phyloP scores from a whole-genome alignment of 1,284 basidiomycete genomes.

The Moesziomyces globuligerus region DNA sequence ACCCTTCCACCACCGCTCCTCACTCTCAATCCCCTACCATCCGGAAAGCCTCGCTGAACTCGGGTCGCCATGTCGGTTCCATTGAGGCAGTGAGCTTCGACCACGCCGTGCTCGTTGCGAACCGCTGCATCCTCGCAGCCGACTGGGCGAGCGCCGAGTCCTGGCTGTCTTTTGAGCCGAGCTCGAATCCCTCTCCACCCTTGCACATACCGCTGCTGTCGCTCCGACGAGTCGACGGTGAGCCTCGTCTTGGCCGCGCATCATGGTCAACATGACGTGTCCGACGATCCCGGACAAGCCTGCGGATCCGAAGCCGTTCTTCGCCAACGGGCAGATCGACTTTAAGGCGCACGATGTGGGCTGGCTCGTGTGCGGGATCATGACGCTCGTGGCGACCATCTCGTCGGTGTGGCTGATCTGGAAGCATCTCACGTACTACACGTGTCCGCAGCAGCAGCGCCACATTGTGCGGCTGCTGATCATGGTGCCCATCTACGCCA shows the following conservation, averaged over 20 bases:
- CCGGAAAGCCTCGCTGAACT: neutral
- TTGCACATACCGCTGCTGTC: neutral
- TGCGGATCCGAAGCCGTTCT: conserved; percentile 69
- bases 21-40: neutral
- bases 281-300: conserved; percentile 46
- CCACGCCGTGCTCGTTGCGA: neutral
- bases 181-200: neutral
- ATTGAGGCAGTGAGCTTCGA: neutral
- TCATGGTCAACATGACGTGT: conserved; percentile 51
- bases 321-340: conserved; percentile 74
- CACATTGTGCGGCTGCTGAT: conserved; percentile 75
- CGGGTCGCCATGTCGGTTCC: neutral
- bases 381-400: conserved; percentile 67
- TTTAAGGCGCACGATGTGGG: conserved; percentile 74
- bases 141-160: too few species aligned
- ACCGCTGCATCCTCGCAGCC: too few species aligned
- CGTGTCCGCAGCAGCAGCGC: conserved; percentile 71
- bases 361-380: conserved; percentile 77
- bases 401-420: conserved; percentile 46
- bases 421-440: conserved; percentile 77
- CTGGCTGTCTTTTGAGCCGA: too few species aligned
- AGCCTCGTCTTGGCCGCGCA: conserved; percentile 5
- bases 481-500: conserved; percentile 81
- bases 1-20: neutral
- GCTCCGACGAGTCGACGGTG: neutral